These are phyloP conservation scores for Phytophthora chlamydospora DNA, from an alignment of 352 stramenopile genomes.

Conservation along the genomic window DNA sequence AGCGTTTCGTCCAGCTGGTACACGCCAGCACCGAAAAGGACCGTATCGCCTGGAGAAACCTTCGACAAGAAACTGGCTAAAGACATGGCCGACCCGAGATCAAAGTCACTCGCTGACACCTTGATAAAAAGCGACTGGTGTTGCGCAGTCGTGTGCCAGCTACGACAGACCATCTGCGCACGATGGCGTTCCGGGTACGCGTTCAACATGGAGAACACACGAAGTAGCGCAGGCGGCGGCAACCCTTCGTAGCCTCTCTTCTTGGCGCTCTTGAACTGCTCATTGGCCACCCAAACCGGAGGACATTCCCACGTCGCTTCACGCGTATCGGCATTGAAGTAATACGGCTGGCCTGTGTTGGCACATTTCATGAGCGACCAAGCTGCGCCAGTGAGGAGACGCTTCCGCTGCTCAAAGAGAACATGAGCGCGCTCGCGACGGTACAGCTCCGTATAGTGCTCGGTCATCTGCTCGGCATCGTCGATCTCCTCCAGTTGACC, in stretches of 20 bases:
- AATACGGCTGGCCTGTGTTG: slow-evolving; percentile 88
- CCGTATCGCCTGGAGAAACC: slow-evolving; percentile 46
- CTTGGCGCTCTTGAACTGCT: slow-evolving; percentile 77
- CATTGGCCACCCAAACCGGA: slow-evolving; percentile 85
- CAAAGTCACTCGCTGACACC: slow-evolving; percentile 57
- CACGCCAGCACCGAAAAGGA: slow-evolving; percentile 74
- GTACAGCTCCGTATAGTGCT: slow-evolving; percentile 58
- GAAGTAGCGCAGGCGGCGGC: slow-evolving; percentile 70
- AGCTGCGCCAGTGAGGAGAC: slow-evolving; percentile 59
- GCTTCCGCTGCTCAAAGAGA: slow-evolving; percentile 57
- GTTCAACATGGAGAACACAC: slow-evolving; percentile 87
- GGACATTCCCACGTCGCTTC: slow-evolving; percentile 95
- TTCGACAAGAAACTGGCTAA: slow-evolving; percentile 36
- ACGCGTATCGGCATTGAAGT: slow-evolving; percentile 93
- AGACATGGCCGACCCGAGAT: slow-evolving; percentile 19
- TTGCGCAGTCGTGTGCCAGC: slow-evolving; percentile 52
- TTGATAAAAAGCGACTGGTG: slow-evolving; percentile 55
- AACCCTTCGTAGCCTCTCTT: slow-evolving; percentile 81
- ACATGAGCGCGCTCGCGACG: slow-evolving; percentile 65
- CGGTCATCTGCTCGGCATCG: slow-evolving; percentile 25
- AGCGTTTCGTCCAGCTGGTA: slow-evolving; percentile 63
- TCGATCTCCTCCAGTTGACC: slow-evolving; percentile 43
- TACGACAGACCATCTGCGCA: slow-evolving; percentile 57
- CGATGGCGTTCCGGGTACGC: slow-evolving; percentile 63
- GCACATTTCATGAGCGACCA: slow-evolving; percentile 70